Evolutionary conservation across 768 basidiomycete species (phyloP).

Genomic region (Boletus coccyginus): DNA sequence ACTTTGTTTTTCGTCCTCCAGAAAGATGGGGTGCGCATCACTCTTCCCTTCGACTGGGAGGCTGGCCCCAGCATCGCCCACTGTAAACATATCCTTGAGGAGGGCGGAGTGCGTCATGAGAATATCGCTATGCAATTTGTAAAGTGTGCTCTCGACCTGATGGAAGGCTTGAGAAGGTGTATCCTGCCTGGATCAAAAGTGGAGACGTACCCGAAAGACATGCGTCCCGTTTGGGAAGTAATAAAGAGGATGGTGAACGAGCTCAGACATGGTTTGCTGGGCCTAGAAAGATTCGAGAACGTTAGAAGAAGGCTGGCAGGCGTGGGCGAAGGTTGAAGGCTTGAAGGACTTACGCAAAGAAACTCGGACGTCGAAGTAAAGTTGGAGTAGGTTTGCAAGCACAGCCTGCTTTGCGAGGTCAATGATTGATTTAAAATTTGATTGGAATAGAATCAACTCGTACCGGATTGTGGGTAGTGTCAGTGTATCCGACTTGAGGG

Average conservation of each 20-base stretch:
- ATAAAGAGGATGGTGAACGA: not conserved
- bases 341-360: no score
- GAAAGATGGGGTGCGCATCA: not conserved
- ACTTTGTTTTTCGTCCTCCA: not conserved
- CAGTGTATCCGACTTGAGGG: no score
- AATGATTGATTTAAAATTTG: no score
- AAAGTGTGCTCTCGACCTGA: not conserved
- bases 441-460: no score
- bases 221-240: not conserved
- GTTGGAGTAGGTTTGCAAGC: no score
- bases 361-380: no score
- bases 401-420: no score
- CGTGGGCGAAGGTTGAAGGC: no score
- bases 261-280: not conserved
- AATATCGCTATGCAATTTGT: not conserved
- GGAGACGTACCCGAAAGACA: not conserved
- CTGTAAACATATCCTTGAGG: not conserved
- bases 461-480: no score
- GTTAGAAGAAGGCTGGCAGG: no score
- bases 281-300: not conserved
- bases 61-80: not conserved
- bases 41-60: not conserved
- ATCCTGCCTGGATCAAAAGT: not conserved
- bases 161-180: not conserved
- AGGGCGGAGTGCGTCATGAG: not conserved